These are phyloP conservation scores for Tolypocladium ovalisporum DNA, from an alignment of 2,329 filamentous ascomycete genomes.

Conservation along the genomic window DNA sequence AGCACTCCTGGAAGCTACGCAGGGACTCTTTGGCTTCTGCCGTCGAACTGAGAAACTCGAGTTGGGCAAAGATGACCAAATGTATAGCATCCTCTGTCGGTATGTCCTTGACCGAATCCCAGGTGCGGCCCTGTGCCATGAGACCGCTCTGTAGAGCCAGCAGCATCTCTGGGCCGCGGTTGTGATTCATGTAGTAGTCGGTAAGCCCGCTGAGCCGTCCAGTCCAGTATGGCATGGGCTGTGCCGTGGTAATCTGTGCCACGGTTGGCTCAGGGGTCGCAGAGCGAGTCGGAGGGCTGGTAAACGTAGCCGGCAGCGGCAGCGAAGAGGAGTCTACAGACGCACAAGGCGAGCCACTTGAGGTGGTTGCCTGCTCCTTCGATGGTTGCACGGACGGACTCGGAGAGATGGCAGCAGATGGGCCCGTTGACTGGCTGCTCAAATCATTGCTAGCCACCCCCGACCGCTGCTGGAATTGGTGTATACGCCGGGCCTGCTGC, in stretches of 20 bases:
- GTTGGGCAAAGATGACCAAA: conserved; percentile 32
- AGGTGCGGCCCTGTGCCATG: conserved; percentile 14
- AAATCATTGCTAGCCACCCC: neutral
- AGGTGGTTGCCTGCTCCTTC: neutral
- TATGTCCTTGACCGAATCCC: conserved; percentile 2
- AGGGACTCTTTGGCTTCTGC: conserved; percentile 36
- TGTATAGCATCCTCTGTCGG: conserved; percentile 28
- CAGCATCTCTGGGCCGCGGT: neutral
- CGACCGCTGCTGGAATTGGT: neutral
- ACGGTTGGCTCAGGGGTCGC: conserved; percentile 11
- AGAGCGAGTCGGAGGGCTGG: conserved; percentile 1
- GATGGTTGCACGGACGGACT: neutral
- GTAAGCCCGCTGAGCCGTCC: conserved; percentile 39
- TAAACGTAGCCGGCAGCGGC: conserved; percentile 2
- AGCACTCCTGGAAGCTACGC: conserved; percentile 36
- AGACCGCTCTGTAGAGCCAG: conserved; percentile 40
- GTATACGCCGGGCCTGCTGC: neutral
- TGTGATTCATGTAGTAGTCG: neutral
- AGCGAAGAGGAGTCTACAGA: neutral
- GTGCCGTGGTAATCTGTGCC: conserved; percentile 26
- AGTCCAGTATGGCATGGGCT: conserved; percentile 46
- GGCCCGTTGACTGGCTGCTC: neutral
- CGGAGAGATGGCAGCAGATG: neutral
- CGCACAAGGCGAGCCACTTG: too few relatives aligned
- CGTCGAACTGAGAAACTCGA: conserved; percentile 36